Evolutionary conservation across 768 basidiomycete genomes (phyloP), one percentile per base, ranked within the genome.

Genomic region (Hortiboletus campestris): DNA sequence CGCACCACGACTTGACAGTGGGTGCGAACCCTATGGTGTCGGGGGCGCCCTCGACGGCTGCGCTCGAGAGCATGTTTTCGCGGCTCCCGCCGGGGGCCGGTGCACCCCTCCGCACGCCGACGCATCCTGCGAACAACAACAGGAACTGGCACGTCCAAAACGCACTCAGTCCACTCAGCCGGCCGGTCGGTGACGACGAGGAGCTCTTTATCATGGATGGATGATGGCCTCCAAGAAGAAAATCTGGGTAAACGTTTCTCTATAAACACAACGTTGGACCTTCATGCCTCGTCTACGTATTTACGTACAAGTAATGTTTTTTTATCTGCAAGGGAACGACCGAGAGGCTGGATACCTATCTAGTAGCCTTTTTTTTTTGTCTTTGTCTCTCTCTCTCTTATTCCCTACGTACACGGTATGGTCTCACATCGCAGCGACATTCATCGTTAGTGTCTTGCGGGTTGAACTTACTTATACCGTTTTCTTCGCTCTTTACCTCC

Each of bases 161-260:
- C 46, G 74, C 79, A 41, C 67, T 80, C 63, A 87, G 86, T 65
- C 86, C 86, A 49, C 72, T 88, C 53, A 82, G 84, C 62, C 75
- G 81, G 51, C 84, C 85, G 4, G 82, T 78, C n/a, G 75, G 75
- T 34, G 82, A 78, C 54, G 78, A 87, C 57, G 86, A 87, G 66
- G 88, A 86, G 64, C 69, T 90, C 66, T 91, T 91, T 67, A 77
- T 76, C 63, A 84, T 89, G 84, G 88, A 89, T 59, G 75, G 75
- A 50, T 79, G 65, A 73, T 32, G 32, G 16, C 19, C 28, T 16
- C 29, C 13, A 31, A n/a, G 17, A 45, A 13, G 16, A 36, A 36
- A 36, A 36, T 6, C n/a, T n/a, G 6, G 25, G 34, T 32, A 32
- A 34, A 35, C 35, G 35, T 35, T 36, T 19, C 2, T 20, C 14